Conservation (phyloP, 1,139 yeast genomes). For the Debaryomyces subglobosus region DNA sequence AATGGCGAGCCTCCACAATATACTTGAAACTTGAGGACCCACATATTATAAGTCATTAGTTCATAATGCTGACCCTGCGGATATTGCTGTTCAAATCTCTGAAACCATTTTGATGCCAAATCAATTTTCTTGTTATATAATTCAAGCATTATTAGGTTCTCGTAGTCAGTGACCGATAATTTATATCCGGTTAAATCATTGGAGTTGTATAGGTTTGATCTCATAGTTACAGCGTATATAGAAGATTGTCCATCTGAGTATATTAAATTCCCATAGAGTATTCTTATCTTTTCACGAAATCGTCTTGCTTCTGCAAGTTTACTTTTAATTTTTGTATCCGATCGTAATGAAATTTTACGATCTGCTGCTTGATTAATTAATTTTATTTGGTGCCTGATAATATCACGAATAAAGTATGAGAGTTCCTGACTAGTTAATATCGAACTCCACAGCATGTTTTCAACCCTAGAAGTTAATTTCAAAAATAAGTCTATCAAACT, state of each 20-base stretch:
- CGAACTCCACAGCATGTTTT: conserved; percentile 12
- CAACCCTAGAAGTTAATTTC: conserved; percentile 19
- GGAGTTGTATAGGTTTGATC: conserved; percentile 24
- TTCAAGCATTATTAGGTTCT: conserved; percentile 42
- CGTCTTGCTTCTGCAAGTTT: conserved; percentile 11
- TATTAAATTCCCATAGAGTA: conserved; percentile 31
- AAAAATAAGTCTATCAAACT: conserved; percentile 25
- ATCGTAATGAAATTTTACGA: conserved; percentile 8
- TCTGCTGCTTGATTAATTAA: conserved; percentile 15
- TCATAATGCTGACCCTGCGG: conserved; percentile 16
- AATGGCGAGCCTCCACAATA: conserved; percentile 38
- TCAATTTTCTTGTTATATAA: conserved; percentile 39
- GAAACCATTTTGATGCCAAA: conserved; percentile 46
- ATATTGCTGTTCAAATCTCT: conserved; percentile 31
- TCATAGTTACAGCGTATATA: conserved; percentile 24
- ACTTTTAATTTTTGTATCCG: conserved; percentile 1
- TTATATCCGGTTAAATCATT: conserved; percentile 23
- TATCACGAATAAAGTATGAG: conserved; percentile 25
- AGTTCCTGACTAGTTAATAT: conserved; percentile 25
- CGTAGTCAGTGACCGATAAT: conserved; percentile 36
- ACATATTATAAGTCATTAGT: conserved; percentile 34
- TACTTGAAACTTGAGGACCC: conserved; percentile 39
- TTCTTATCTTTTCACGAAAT: conserved; percentile 27
- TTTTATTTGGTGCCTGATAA: conserved; percentile 28
- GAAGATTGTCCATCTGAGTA: conserved; percentile 22